Evolutionary conservation across 2,329 filamentous ascomycete species (phyloP).

Genomic region (Pyrenophora tritici-repentis): DNA sequence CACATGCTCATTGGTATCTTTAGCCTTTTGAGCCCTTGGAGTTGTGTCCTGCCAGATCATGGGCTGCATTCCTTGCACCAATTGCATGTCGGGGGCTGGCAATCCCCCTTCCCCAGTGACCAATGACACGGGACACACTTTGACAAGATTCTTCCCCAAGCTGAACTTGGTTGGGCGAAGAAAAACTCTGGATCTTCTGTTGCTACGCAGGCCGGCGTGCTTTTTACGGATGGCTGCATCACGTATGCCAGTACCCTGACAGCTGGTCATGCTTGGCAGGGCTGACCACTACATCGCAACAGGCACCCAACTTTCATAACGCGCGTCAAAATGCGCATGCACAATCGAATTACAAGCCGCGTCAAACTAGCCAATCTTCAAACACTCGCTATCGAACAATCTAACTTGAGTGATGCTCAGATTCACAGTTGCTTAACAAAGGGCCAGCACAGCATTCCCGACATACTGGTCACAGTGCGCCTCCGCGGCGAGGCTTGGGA

Average conservation of each 20-base stretch:
- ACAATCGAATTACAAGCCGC: conserved; percentile 5
- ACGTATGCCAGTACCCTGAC: conserved; percentile 25
- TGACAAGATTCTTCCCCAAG: conserved; percentile 19
- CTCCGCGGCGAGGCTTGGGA: conserved; percentile 13
- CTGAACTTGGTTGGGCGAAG: conserved; percentile 17
- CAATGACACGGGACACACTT: conserved; percentile 20
- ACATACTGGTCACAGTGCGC: conserved; percentile 13
- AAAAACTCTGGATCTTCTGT: conserved; percentile 14
- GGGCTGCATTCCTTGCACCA: conserved; percentile 37
- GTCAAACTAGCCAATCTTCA: conserved; percentile 3
- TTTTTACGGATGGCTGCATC: conserved; percentile 33
- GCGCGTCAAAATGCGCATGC: conserved; percentile 5
- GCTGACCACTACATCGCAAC: conserved; percentile 13
- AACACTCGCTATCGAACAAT: conserved; percentile 6
- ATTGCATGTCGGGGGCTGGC: conserved; percentile 25
- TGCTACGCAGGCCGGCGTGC: conserved; percentile 20
- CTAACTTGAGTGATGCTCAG: neutral
- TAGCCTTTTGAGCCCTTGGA: conserved; percentile 28
- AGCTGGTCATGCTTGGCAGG: conserved; percentile 23
- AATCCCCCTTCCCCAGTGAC: conserved; percentile 17
- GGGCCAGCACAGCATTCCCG: conserved; percentile 11
- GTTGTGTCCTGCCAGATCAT: conserved; percentile 26
- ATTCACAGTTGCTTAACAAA: conserved; percentile 6
- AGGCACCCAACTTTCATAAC: conserved; percentile 1
- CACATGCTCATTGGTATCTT: conserved; percentile 27